A percentile compares a stretch with the other conserved stretches of the same genome.
Conservation (phyloP, 805 yeast genomes). For the Wickerhamomyces tratensis region DNA sequence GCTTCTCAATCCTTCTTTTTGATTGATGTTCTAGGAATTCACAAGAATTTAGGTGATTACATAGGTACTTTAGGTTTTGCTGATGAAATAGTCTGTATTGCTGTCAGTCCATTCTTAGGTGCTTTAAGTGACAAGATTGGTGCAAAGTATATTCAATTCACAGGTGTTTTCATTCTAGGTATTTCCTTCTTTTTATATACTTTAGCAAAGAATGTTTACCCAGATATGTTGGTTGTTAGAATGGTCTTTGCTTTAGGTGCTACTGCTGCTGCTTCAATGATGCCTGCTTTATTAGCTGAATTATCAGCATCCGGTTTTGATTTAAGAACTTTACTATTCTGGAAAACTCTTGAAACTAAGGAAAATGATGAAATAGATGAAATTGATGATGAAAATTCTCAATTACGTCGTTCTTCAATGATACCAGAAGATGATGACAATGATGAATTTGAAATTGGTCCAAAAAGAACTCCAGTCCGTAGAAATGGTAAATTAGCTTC, state of each 20-base stretch:
- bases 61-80: constrained; percentile 42
- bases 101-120: constrained; percentile 53
- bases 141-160: constrained; percentile 38
- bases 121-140: constrained; percentile 55
- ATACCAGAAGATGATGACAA: constrained; percentile 3
- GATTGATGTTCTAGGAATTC: constrained; percentile 24
- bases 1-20: constrained; percentile 35
- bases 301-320: constrained; percentile 36
- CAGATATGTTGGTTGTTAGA: constrained; percentile 41
- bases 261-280: constrained; percentile 41
- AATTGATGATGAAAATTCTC: neutral
- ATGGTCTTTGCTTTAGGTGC: constrained; percentile 55
- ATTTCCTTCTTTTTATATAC: constrained; percentile 41
- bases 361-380: constrained; percentile 1
- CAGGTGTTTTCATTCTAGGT: constrained; percentile 40
- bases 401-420: too few relatives aligned
- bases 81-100: constrained; percentile 49
- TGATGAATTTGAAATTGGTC: constrained; percentile 8
- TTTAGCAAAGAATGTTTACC: constrained; percentile 32
- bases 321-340: constrained; percentile 11
- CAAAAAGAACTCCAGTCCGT: constrained; percentile 9
- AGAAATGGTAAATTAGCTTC: constrained; percentile 51
- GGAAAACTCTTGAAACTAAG: constrained; percentile 4
- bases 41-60: constrained; percentile 29
- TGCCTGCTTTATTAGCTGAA: constrained; percentile 52